These are phyloP conservation scores for Ophiostoma triangulosporum DNA, from an alignment of 2,329 filamentous ascomycete species.

Conservation along the genomic window DNA sequence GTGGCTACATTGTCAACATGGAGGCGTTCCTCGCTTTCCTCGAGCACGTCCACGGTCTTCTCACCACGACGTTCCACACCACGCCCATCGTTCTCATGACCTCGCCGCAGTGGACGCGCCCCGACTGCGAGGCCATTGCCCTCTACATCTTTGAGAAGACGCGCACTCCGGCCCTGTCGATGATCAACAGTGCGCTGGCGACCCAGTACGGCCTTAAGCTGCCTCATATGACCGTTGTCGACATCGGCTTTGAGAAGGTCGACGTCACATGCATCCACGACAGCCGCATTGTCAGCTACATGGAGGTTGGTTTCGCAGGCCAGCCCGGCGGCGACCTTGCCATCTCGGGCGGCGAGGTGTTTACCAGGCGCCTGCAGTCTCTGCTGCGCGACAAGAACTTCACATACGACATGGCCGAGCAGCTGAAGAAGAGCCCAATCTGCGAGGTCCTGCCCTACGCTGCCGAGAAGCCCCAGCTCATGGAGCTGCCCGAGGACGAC, in stretches of 20 bases:
- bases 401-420: conserved; percentile 53
- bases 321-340: conserved; percentile 14
- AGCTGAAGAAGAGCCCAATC: conserved; percentile 52
- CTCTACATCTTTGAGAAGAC: conserved; percentile 97
- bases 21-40: conserved; percentile 85
- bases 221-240: conserved; percentile 71
- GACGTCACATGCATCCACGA: conserved; percentile 86
- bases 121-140: conserved; percentile 75
- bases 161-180: conserved; percentile 78
- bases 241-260: conserved; percentile 84
- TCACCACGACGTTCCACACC: conserved; percentile 90
- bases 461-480: conserved; percentile 28
- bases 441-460: conserved; percentile 53
- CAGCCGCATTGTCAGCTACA: conserved; percentile 57
- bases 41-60: conserved; percentile 76
- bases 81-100: conserved; percentile 85
- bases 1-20: conserved; percentile 81
- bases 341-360: conserved; percentile 72
- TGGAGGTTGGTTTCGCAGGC: conserved; percentile 36
- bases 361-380: conserved; percentile 60
- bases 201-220: conserved; percentile 70
- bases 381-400: conserved; percentile 50
- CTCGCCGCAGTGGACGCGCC: conserved; percentile 79
- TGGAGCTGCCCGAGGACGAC: conserved; percentile 25
- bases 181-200: conserved; percentile 80